Evolutionary conservation across 2,329 filamentous ascomycete genomes (phyloP), one percentile per base, ranked within the genome.

Genomic region (Penicillium italicum): DNA sequence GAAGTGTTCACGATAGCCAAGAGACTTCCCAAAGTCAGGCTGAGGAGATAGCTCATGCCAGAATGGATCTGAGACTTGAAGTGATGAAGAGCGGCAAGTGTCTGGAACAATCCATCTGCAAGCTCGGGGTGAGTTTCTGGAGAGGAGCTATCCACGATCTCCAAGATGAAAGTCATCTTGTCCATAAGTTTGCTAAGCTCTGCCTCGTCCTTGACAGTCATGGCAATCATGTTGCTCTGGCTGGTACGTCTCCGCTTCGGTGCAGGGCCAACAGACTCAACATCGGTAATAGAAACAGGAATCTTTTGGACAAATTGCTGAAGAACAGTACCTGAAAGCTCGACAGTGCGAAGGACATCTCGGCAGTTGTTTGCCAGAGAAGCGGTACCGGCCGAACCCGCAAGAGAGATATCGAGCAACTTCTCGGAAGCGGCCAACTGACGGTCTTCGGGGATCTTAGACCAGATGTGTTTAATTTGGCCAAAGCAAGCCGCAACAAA

Each of bases 21-120:
- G 33, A 99, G 80, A 64, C 89, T 91, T 61, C 88, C 85, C 37
- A 99, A 81, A 8, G 94, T 86, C 50, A 97, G 77, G 62, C 89
- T 90, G 71, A 97, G 89, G 40, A 97, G 79, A 75, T 97, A 97
- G 16, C 91, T 90, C 58, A 97, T 82, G 69, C 95, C 92, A 0
- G 91, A 93, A 40, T 89, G 87, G 26, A 92, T 85, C 55, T 93
- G 84, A 26, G 85, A 83, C 70, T 90, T 88, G 70, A 94, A 89
- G 58, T 91, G 88, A 65, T 96, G 91, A 24, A 99, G 81, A 67
- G 96, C 90, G 5, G 88, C 87, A n/a, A 99, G 82, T 0, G 90
- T 83, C 54, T 87, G 86, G 76, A 97, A 99, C 4, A 99, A 79
- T 28, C 84, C 85, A 56, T 86, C 85, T 6, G 96, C 80, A 37